Evolutionary conservation across 352 stramenopile species (phyloP).

Genomic region (Globisporangium perplexum): DNA sequence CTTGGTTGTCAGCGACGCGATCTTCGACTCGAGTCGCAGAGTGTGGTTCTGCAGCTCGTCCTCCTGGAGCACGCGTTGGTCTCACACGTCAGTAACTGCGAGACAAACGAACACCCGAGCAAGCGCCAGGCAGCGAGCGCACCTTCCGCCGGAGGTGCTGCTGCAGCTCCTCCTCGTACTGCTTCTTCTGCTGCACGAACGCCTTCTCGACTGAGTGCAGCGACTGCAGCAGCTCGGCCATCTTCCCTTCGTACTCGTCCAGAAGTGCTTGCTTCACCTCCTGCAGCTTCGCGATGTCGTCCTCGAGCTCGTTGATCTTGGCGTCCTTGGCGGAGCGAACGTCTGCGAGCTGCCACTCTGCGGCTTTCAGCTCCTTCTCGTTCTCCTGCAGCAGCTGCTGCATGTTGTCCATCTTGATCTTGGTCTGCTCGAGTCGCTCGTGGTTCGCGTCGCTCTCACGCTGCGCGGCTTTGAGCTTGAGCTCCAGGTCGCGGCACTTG

Average conservation of each 20-base stretch:
- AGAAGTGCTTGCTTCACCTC: conserved; percentile 72
- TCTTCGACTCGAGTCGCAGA: conserved; percentile 28
- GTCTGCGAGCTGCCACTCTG: conserved; percentile 71
- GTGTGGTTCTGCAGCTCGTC: conserved; percentile 23
- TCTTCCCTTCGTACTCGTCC: conserved; percentile 84
- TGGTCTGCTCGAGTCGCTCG: conserved; percentile 44
- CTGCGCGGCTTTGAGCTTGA: conserved; percentile 39
- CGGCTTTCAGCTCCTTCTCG: conserved; percentile 60
- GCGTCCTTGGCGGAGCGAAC: conserved; percentile 46
- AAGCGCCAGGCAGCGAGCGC: too few species aligned
- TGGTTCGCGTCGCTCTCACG: conserved; percentile 38
- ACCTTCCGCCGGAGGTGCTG: conserved; percentile 41
- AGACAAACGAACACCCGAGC: too few species aligned
- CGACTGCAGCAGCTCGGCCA: conserved; percentile 76
- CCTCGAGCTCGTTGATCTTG: conserved; percentile 61
- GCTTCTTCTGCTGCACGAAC: conserved; percentile 79
- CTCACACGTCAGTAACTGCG: not conserved
- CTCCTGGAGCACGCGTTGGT: conserved; percentile 8
- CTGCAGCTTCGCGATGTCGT: conserved; percentile 44
- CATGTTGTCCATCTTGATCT: conserved; percentile 65
- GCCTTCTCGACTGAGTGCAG: conserved; percentile 78
- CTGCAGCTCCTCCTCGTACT: conserved; percentile 70
- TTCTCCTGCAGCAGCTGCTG: conserved; percentile 45
- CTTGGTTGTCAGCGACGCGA: conserved; percentile 36
- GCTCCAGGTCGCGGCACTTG: conserved; percentile 51